Percentiles rank a stretch among this genome's conserved stretches.
These are phyloP conservation scores for Isatis tinctoria DNA, from an alignment of 345 rosid species.

Conservation along the genomic window DNA sequence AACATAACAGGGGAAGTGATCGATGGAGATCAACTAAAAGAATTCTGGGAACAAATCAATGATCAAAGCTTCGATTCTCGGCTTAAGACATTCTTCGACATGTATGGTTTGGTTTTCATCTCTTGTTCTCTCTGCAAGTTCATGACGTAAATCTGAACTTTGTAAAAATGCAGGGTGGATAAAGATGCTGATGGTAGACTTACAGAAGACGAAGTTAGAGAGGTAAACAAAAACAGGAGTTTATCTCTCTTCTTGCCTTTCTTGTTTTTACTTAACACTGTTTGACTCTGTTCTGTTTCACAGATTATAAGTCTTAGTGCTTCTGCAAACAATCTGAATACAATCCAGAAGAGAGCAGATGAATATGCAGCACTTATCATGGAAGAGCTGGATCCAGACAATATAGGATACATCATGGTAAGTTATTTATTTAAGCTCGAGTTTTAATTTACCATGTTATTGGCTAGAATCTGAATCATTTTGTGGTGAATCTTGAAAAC, in stretches of 20 bases:
- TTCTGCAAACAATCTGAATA: slow-evolving; percentile 64
- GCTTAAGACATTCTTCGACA: slow-evolving; percentile 74
- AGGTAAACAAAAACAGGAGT: slow-evolving; percentile 32
- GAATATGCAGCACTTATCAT: slow-evolving; percentile 78
- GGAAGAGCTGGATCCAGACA: slow-evolving; percentile 83
- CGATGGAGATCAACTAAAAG: slow-evolving; percentile 41
- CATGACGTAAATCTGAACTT: neutral
- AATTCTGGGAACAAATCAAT: slow-evolving; percentile 79
- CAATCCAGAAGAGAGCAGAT: slow-evolving; percentile 66
- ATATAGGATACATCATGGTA: slow-evolving; percentile 75
- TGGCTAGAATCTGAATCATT: neutral
- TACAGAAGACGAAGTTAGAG: slow-evolving; percentile 67
- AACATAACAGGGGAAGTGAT: slow-evolving; percentile 51
- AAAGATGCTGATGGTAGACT: slow-evolving; percentile 86
- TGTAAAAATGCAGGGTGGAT: slow-evolving; percentile 60
- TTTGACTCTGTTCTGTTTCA: neutral
- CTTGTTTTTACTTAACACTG: neutral
- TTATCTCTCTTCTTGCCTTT: neutral
- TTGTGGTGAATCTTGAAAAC: slow-evolving; percentile 26
- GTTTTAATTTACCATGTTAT: neutral
- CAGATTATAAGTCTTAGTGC: slow-evolving; percentile 80
- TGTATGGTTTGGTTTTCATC: slow-evolving; percentile 30
- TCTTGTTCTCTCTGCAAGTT: neutral
- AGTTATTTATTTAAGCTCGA: neutral
- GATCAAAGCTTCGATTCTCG: slow-evolving; percentile 73